These are phyloP conservation scores for Geotrichum bryndzae DNA, from an alignment of 1,139 yeast species.

Conservation along the genomic window DNA sequence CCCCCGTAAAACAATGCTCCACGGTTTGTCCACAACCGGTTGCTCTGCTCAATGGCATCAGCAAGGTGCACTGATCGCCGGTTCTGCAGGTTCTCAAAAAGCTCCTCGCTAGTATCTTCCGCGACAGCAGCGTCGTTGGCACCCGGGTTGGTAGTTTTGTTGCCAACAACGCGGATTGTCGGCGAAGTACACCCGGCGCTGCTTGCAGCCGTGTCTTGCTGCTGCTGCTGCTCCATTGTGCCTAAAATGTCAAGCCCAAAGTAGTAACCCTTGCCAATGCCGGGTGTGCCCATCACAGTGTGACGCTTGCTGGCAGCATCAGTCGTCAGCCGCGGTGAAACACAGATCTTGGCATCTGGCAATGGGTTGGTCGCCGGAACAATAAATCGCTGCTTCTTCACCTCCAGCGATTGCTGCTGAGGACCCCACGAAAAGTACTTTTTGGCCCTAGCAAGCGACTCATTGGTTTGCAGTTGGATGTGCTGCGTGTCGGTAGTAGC, in stretches of 20 bases:
- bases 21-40: constrained; percentile 8
- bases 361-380: constrained; percentile 10
- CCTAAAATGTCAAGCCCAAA: constrained; percentile 8
- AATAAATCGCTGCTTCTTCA: neutral
- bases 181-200: neutral
- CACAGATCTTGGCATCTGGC: constrained; percentile 9
- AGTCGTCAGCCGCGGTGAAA: neutral
- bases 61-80: constrained; percentile 10
- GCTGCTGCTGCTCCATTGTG: neutral
- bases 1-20: constrained; percentile 3
- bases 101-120: neutral
- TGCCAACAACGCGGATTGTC: constrained; percentile 4
- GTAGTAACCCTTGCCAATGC: constrained; percentile 4
- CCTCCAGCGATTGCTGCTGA: neutral
- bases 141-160: neutral
- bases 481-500: neutral
- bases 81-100: constrained; percentile 4
- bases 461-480: constrained; percentile 2
- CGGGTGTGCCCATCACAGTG: neutral
- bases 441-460: constrained; percentile 6
- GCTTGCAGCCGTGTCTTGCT: neutral
- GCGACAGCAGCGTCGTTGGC: neutral
- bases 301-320: neutral
- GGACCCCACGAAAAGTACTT: constrained; percentile 2
- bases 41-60: constrained; percentile 5